Evolutionary conservation across 2,329 filamentous ascomycete genomes (phyloP).

Genomic region (Diatrype stigma): DNA sequence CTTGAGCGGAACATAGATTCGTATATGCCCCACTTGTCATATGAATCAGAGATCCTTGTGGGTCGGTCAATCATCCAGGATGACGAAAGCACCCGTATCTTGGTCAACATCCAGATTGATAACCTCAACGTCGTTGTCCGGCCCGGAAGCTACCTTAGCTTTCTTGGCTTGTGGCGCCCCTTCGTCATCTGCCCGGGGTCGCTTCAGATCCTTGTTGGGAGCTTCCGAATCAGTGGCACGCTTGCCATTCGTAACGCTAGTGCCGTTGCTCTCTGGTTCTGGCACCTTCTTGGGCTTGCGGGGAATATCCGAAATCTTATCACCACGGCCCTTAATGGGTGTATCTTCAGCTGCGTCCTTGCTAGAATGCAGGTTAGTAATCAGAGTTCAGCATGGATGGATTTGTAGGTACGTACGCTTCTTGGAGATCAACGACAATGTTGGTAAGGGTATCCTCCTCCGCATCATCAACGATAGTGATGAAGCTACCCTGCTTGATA

Average conservation of each 20-base stretch:
- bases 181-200: slow-evolving; percentile 39
- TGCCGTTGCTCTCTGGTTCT: slow-evolving; percentile 36
- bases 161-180: slow-evolving; percentile 44
- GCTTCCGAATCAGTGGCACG: slow-evolving; percentile 33
- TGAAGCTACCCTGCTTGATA: slow-evolving; percentile 67
- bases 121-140: slow-evolving; percentile 36
- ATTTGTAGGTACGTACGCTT: slow-evolving; percentile 45
- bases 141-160: slow-evolving; percentile 35
- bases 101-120: slow-evolving; percentile 46
- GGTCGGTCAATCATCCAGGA: slow-evolving; percentile 54
- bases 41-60: slow-evolving; percentile 9
- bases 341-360: slow-evolving; percentile 42
- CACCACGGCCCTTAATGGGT: slow-evolving; percentile 47
- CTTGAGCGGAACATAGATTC: slow-evolving; percentile 59
- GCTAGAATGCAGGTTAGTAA: slow-evolving; percentile 28
- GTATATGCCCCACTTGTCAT: slow-evolving; percentile 1
- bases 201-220: slow-evolving; percentile 40
- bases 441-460: slow-evolving; percentile 73
- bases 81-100: slow-evolving; percentile 60
- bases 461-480: slow-evolving; percentile 83
- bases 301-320: slow-evolving; percentile 45
- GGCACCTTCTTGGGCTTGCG: slow-evolving; percentile 46
- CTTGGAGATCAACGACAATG: slow-evolving; percentile 66
- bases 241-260: slow-evolving; percentile 37
- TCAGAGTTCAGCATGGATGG: slow-evolving; percentile 14